A percentile compares a stretch with the other conserved stretches of the same genome.
phyloP scores from a whole-genome alignment of 2,329 filamentous ascomycete species.

The Purpureocillium lavendulum region DNA sequence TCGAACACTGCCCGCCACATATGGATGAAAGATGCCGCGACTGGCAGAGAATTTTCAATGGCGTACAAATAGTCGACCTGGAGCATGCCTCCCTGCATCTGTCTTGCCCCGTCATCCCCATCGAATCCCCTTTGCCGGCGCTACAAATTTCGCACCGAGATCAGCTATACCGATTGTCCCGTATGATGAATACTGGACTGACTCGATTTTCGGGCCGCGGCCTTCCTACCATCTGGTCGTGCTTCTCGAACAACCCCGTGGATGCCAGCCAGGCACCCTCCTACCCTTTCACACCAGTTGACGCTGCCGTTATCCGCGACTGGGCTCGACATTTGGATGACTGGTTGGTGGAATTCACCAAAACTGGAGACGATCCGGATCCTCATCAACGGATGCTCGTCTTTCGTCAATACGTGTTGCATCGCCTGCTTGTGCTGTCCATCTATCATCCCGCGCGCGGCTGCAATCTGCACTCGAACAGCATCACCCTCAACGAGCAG shows the following conservation, averaged over 20 bases:
- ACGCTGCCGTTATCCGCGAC: slow-evolving; percentile 31
- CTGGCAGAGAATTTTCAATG: slow-evolving; percentile 30
- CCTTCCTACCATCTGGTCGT: slow-evolving; percentile 34
- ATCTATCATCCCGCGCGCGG: slow-evolving; percentile 33
- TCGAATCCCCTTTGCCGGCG: slow-evolving; percentile 26
- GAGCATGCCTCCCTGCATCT: slow-evolving; percentile 33
- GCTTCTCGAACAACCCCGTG: slow-evolving; percentile 18
- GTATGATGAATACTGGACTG: slow-evolving; percentile 35
- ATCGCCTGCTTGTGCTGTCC: slow-evolving; percentile 30
- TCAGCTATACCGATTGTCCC: slow-evolving; percentile 30
- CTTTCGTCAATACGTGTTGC: slow-evolving; percentile 32
- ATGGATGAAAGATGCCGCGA: slow-evolving; percentile 26
- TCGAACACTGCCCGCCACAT: slow-evolving; percentile 30
- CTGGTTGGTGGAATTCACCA: slow-evolving; percentile 31
- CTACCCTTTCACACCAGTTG: slow-evolving; percentile 25
- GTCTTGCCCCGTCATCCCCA: slow-evolving; percentile 29
- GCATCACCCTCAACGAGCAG: slow-evolving; percentile 27
- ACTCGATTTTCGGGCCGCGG: slow-evolving; percentile 32
- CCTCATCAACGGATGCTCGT: slow-evolving; percentile 22
- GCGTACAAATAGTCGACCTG: slow-evolving; percentile 31
- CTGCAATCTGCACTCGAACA: slow-evolving; percentile 25
- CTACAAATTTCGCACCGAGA: slow-evolving; percentile 28
- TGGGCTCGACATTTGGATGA: slow-evolving; percentile 32
- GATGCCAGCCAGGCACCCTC: slow-evolving; percentile 11
- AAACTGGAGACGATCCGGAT: slow-evolving; percentile 19